phyloP scores from a whole-genome alignment of 176 grass and related monocot species.

The Lolium multiflorum region DNA sequence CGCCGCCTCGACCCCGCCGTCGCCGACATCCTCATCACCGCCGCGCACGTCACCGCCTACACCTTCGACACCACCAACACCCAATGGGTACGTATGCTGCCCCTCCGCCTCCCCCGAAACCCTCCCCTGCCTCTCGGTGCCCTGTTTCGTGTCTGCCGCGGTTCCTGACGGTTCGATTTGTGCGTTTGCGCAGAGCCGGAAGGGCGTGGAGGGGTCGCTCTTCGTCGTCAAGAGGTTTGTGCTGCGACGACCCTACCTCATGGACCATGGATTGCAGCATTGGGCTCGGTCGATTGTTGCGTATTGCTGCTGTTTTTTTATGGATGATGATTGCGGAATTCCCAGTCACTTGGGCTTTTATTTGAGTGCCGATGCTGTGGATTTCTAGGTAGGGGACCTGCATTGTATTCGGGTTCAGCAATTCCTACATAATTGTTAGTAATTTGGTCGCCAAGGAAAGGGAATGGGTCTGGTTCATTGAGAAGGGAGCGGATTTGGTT shows the following conservation, averaged over 20 bases:
- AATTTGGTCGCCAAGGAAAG: neutral
- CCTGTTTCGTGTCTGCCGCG: neutral
- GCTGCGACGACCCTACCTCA: neutral
- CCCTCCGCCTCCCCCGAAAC: neutral
- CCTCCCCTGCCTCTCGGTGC: neutral
- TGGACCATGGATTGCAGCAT: neutral
- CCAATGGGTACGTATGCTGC: slow-evolving; percentile 59
- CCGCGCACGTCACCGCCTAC: slow-evolving; percentile 64
- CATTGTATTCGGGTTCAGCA: neutral
- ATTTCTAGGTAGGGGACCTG: neutral
- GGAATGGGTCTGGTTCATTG: neutral
- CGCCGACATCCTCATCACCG: slow-evolving; percentile 63
- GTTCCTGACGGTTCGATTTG: slow-evolving; percentile 6
- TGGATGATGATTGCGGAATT: neutral
- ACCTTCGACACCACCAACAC: slow-evolving; percentile 34
- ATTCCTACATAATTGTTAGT: neutral
- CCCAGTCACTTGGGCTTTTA: neutral
- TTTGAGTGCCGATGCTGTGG: neutral
- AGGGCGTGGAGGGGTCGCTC: slow-evolving; percentile 72
- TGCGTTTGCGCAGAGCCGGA: slow-evolving; percentile 43
- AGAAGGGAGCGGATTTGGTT: neutral
- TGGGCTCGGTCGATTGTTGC: neutral
- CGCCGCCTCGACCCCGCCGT: slow-evolving; percentile 73
- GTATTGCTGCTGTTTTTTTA: neutral
- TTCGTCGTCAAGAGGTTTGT: slow-evolving; percentile 77